phyloP scores from a whole-genome alignment of 2,329 filamentous ascomycete genomes.

The Aureobasidium vineae region DNA sequence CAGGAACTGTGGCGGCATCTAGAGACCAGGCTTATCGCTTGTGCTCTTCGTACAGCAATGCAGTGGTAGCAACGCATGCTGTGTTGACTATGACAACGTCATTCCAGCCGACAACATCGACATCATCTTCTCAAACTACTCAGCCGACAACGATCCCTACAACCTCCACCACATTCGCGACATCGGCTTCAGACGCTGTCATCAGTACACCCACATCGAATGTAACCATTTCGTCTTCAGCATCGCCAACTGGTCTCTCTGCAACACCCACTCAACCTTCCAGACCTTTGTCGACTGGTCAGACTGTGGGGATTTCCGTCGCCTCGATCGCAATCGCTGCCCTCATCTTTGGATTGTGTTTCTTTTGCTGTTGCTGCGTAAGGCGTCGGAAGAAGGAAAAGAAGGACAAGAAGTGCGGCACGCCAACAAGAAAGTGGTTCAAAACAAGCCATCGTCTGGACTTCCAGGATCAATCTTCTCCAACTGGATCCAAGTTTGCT shows the following conservation, averaged over 20 bases:
- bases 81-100: constrained; percentile 30
- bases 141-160: not conserved
- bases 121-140: constrained; percentile 2
- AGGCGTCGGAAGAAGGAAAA: constrained; percentile 24
- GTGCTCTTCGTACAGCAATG: constrained; percentile 32
- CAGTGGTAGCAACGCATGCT: constrained; percentile 34
- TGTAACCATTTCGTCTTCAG: not conserved
- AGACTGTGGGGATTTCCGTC: constrained; percentile 39
- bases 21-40: constrained; percentile 32
- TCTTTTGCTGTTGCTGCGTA: constrained; percentile 28
- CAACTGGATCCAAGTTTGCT: constrained; percentile 32
- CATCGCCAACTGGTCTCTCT: not conserved
- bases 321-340: constrained; percentile 35
- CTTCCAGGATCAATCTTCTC: constrained; percentile 37
- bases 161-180: not conserved
- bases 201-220: not conserved
- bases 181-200: not conserved
- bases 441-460: constrained; percentile 35
- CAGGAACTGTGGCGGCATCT: constrained; percentile 3
- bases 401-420: constrained; percentile 4
- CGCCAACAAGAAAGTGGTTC: constrained; percentile 12
- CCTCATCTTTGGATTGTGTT: constrained; percentile 30
- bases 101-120: not conserved
- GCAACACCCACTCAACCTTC: not conserved
- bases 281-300: constrained; percentile 34